Conservation (phyloP, 2,329 filamentous ascomycete species). For the Fusarium haematococcum region DNA sequence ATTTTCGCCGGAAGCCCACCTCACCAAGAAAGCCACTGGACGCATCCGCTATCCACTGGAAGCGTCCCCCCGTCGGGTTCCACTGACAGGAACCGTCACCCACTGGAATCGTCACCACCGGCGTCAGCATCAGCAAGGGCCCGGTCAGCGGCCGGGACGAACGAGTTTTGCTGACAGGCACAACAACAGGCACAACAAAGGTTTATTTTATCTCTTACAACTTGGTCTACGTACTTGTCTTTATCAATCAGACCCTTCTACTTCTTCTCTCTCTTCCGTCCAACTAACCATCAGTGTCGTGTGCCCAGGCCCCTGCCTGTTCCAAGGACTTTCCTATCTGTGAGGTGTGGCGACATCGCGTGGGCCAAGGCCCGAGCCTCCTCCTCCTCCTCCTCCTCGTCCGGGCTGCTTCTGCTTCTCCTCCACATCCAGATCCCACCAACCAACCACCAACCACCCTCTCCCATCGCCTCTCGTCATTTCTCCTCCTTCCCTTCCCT, state of each 20-base stretch:
- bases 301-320: background rate
- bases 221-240: background rate
- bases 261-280: background rate
- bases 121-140: background rate
- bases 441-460: conserved; percentile 29
- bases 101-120: conserved; percentile 8
- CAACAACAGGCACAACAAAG: background rate
- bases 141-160: background rate
- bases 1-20: conserved; percentile 8
- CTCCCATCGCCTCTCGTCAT: conserved; percentile 23
- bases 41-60: background rate
- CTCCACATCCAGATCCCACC: conserved; percentile 35
- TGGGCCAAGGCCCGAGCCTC: conserved; percentile 28
- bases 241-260: background rate
- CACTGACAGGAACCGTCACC: conserved; percentile 9
- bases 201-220: background rate
- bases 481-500: conserved; percentile 23
- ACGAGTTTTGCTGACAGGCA: conserved; percentile 6
- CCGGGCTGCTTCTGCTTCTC: conserved; percentile 16
- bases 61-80: background rate
- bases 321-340: background rate
- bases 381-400: background rate
- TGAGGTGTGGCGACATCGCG: conserved; percentile 40
- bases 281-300: background rate
- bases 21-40: conserved; percentile 1